Base-by-base conservation (phyloP, 805 yeast genomes). In the Metschnikowia kunwiensis region DNA sequence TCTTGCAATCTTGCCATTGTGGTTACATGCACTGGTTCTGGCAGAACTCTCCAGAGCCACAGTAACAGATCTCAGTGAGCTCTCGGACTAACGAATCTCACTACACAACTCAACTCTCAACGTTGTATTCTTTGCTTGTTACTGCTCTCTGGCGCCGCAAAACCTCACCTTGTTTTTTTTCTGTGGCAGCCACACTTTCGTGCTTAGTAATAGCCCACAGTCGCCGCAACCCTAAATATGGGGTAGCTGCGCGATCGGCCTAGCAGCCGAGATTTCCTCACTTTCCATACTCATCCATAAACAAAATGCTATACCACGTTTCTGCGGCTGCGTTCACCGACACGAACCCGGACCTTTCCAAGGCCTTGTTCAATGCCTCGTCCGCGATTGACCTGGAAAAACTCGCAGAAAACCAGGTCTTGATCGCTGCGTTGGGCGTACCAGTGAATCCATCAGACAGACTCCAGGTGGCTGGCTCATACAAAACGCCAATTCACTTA, bases 401-500 rank as follows among this genome's bases (percentile, higher is more conserved):
- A 14, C 33, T 60, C 23, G 35, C 33, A 11, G 37, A 49, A n/a
- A 43, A 49, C 27, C 65, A 80, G 35, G 66, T 86, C 10, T 62
- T 86, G n/a, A 57, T 86, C 37, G 74, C 80, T 50, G 63, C 87
- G 1, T 55, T 88, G 24, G 95, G 94, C 0, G 76, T 84, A 44
- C 96, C 97, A 1, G 72, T 89, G 45, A 89, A 89, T 54, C 97
- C 97, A 0, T 83, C 95, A 0, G 97, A 89, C 56, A 68, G 86
- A 55, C 83, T 83, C 54, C 96, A 88, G 58, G 68, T 81, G 26
- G 86, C 80, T 56, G 97, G 96, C 14, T 86, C 81, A 0, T 89
- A 89, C 49, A 95, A 95, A 1, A 75, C 87, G 8, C 75, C 70
- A 39, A 95, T 95, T 0, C 43, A 55, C 5, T 53, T 62, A 19